Conservation (phyloP, 1,284 basidiomycete genomes). For the Boletus sp. region DNA sequence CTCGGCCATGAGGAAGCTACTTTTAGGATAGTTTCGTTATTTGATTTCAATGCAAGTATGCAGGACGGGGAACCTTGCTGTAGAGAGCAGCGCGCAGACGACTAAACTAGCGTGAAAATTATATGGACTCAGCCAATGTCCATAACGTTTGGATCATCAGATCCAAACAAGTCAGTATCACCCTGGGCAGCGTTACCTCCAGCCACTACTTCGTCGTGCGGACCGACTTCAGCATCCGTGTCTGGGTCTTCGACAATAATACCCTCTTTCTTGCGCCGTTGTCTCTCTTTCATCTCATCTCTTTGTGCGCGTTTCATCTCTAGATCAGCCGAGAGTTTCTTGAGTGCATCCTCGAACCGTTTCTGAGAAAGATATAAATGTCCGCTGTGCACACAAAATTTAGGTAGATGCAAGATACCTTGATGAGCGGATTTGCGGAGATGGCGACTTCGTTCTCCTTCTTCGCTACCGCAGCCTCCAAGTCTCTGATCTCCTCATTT, state of each 20-base stretch:
- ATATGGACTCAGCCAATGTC: conserved; percentile 37
- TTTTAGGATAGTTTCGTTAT: conserved; percentile 2
- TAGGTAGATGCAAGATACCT: conserved; percentile 42
- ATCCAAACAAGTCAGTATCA: conserved; percentile 52
- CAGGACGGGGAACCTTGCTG: not conserved
- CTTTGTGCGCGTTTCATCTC: conserved; percentile 82
- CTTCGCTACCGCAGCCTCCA: conserved; percentile 84
- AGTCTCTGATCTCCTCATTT: conserved; percentile 85
- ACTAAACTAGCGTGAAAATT: not conserved
- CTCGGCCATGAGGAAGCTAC: conserved; percentile 2
- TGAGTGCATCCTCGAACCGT: conserved; percentile 90
- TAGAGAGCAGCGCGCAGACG: not conserved
- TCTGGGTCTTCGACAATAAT: conserved; percentile 45
- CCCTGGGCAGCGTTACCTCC: conserved; percentile 23
- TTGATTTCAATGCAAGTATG: conserved; percentile 1
- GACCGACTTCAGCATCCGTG: conserved; percentile 43
- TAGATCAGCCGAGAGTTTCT: conserved; percentile 81
- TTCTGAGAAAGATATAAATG: conserved; percentile 47
- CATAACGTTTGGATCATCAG: conserved; percentile 44
- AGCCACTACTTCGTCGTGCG: conserved; percentile 37
- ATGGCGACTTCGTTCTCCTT: conserved; percentile 84
- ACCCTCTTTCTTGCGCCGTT: conserved; percentile 62
- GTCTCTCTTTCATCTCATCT: conserved; percentile 72
- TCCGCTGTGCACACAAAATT: not conserved
- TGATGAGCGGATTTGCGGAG: conserved; percentile 85